Evolutionary conservation across 371 early-diverging fungal species (phyloP), one percentile per base, ranked within the genome.

Genomic region (Rhizopus microsporus): DNA sequence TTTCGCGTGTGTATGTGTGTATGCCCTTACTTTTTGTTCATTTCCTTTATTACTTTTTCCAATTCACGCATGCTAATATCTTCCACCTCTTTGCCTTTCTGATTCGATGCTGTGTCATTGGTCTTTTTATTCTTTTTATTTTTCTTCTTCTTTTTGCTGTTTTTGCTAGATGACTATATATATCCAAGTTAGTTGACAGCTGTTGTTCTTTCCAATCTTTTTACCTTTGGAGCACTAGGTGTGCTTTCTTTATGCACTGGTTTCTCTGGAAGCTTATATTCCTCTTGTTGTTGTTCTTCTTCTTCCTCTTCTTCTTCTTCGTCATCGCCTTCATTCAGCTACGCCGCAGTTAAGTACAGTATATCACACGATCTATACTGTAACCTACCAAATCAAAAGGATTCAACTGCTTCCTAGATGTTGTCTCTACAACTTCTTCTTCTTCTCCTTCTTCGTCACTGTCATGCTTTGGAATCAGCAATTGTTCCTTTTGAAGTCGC

Each of bases 351-450:
- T 32, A 34, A 10, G 39, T 38, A 23, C 29, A 45, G 7, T 35
- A 15, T 13, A 39, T 13, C 12, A 10, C 3, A 3, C 1, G 12
- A 9, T 17, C 39, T 43, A 5, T 33, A 3, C 10, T 29, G 15
- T 60, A 30, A 31, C 59, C 57, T 73, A 84, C 88, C 76, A 91
- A 69, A 50, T 83, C 89, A 80, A 90, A 91, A 62, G 85, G 62
- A 64, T 89, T 91, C 5, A 68, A 68, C 35, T 66, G 56, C 46
- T 49, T 64, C 23, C 23, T 42, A 56, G 7, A 57, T 34, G 23
- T 57, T 39, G 52, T 60, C 15, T 39, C 10, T 56, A 52, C 56
- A 40, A 65, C 62, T 13, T 76, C 73, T 17, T 70, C 71, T 37
- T 69, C 75, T 6, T 77, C 80, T 8, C 62, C 72, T 34, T 68